These are phyloP conservation scores for Phylloporus arenicola DNA, from an alignment of 768 basidiomycete genomes.

Conservation along the genomic window DNA sequence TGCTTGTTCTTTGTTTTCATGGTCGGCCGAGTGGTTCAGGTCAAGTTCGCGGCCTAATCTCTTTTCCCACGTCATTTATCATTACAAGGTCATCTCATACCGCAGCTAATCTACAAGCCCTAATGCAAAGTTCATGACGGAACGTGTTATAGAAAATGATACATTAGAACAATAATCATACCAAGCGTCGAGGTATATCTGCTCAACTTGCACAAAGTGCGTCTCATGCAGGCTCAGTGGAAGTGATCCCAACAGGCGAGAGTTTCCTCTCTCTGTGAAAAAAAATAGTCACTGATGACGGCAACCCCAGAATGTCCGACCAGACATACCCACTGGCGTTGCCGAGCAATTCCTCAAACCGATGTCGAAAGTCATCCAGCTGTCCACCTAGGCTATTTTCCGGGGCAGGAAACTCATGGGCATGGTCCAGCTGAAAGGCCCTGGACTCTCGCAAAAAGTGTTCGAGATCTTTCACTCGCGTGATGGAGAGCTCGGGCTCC, in stretches of 20 bases:
- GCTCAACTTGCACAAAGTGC: not conserved
- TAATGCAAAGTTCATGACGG: not conserved
- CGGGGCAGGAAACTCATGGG: constrained; percentile 27
- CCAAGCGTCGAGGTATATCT: not conserved
- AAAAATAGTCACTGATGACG: constrained; percentile 1
- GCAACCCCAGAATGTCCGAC: not conserved
- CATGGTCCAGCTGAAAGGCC: constrained; percentile 57
- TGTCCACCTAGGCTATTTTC: constrained; percentile 8
- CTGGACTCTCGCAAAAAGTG: constrained; percentile 62
- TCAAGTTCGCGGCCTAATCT: constrained; percentile 12
- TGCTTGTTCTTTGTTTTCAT: constrained; percentile 93
- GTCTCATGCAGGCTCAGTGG: not conserved
- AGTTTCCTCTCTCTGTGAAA: constrained; percentile 20
- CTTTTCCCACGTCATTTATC: constrained; percentile 23
- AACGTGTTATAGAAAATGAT: not conserved
- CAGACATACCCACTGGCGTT: constrained; percentile 21
- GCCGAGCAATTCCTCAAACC: constrained; percentile 28
- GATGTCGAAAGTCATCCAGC: constrained; percentile 14
- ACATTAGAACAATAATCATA: not conserved
- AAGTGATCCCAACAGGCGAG: constrained; percentile 14
- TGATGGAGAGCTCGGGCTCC: constrained; percentile 60
- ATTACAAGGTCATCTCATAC: not conserved
- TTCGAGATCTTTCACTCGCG: constrained; percentile 55
- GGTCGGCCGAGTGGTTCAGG: not conserved
- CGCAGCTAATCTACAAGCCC: not conserved